Conservation (phyloP, 225 moss, liverwort and hornwort species). For the Takakia lepidozioides region DNA sequence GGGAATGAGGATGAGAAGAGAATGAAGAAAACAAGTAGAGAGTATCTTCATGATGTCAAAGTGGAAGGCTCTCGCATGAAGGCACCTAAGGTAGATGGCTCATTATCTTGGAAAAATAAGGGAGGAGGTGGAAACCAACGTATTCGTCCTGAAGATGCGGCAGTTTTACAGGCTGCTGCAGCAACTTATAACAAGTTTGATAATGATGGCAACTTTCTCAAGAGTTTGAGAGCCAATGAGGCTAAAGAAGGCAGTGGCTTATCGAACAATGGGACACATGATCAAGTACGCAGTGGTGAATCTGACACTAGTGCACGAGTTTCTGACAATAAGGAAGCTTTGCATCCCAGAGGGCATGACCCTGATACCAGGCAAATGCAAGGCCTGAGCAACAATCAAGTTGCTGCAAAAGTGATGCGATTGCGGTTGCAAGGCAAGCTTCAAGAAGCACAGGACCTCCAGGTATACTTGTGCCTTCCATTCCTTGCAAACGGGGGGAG, state of each 20-base stretch:
- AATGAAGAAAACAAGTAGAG: conserved; percentile 38
- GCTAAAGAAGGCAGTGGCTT: background rate
- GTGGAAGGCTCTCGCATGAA: conserved; percentile 64
- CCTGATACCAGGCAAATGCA: conserved; percentile 18
- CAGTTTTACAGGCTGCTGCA: conserved; percentile 50
- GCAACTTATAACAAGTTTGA: conserved; percentile 60
- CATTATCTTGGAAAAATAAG: conserved; percentile 62
- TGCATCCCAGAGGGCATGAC: too few relatives aligned
- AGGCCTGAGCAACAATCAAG: conserved; percentile 64
- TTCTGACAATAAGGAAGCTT: conserved; percentile 12
- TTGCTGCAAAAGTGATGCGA: conserved; percentile 89
- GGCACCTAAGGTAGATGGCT: conserved; percentile 52
- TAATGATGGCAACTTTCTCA: conserved; percentile 67
- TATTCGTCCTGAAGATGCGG: conserved; percentile 70
- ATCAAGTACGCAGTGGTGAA: conserved; percentile 1
- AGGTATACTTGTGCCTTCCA: too few relatives aligned
- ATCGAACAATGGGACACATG: background rate
- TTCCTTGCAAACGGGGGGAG: too few relatives aligned
- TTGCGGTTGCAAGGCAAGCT: conserved; percentile 72
- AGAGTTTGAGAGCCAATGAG: conserved; percentile 16
- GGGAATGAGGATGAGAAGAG: conserved; percentile 42
- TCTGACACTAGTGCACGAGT: conserved; percentile 11
- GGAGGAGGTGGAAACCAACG: conserved; percentile 32
- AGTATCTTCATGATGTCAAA: conserved; percentile 47
- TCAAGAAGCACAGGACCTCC: conserved; percentile 80